Evolutionary conservation across 371 early-diverging fungal genomes (phyloP), one percentile per base, ranked within the genome.

Genomic region (Apophysomyces trapeziformis): DNA sequence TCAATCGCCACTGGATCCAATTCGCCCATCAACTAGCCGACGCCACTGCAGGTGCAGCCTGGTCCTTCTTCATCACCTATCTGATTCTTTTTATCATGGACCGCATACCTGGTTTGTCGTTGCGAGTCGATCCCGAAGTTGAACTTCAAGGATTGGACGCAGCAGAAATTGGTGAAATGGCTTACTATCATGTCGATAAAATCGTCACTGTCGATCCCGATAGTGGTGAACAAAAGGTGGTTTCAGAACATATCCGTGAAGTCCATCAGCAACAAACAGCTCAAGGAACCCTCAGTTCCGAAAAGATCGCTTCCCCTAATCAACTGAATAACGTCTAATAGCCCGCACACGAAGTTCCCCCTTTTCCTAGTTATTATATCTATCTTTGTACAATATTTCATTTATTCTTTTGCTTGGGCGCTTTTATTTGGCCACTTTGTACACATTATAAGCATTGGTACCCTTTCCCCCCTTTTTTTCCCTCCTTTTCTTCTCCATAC

Each of bases 1-100:
- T 94, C 71, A 90, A 95, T 66, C 89, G 89, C 37, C 71, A 95
- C 74, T 93, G 86, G 85, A 85, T 88, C 26, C 96, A 96, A 73
- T 60, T 95, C 37, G 85, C 83, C 2, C 85, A 90, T 69, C 97
- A 97, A 74, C 71, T 95, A 7, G 93, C 92, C 0, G 94, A 92
- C 45, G 79, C 87, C 39, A 79, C 78, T 4, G 90, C 91, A 36
- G 92, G 92, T 60, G 87, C 90, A 21, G 82, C 84, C 36, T 97
- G 93, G 91, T 89, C 93, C 1, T 95, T 95, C 72, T 71, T 77
- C 39, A 70, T 93, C 50, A 90, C 95, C 13, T 92, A 78, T 65
- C 43, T 93, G 41, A 87, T 96, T 59, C 76, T 94, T 14, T 78
- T 85, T 45, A 74, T 89, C 66, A 92, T 95, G 89, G 89, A 94